These are phyloP conservation scores for Tolypocladium amazonense DNA, from an alignment of 2,329 filamentous ascomycete species.

Conservation along the genomic window DNA sequence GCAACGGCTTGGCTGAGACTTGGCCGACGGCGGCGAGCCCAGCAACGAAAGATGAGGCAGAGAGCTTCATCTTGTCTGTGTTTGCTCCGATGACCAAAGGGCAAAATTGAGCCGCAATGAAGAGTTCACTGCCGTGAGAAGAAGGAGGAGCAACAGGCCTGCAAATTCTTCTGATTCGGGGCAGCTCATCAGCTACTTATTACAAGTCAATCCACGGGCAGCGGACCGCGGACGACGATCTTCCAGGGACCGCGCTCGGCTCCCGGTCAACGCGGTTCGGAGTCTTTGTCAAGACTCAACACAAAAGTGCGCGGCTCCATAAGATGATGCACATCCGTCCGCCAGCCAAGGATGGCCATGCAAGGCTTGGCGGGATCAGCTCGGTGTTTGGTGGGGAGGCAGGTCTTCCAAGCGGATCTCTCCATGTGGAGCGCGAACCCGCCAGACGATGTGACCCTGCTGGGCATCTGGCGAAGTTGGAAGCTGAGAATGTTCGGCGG, in stretches of 20 bases:
- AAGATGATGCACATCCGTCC: not conserved
- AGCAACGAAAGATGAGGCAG: constrained; percentile 15
- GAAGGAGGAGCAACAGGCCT: not conserved
- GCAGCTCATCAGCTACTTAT: not conserved
- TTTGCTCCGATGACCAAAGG: not conserved
- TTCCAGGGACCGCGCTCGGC: not conserved
- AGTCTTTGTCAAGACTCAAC: not conserved
- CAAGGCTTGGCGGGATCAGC: not conserved
- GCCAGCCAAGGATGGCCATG: not conserved
- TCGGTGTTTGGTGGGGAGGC: not conserved
- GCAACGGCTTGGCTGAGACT: constrained; percentile 15
- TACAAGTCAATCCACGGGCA: not conserved
- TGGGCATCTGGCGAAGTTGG: not conserved
- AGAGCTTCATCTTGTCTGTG: constrained; percentile 12
- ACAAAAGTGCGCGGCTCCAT: not conserved
- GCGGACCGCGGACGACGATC: not conserved
- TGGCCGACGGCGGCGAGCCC: constrained; percentile 18
- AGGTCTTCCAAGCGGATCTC: not conserved
- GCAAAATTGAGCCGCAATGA: too few species aligned
- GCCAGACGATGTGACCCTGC: not conserved
- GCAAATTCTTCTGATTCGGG: not conserved
- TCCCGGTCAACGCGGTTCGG: not conserved
- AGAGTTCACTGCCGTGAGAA: not conserved
- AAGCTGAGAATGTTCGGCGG: not conserved
- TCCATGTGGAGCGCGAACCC: not conserved